Evolutionary conservation across 2,329 filamentous ascomycete species (phyloP), one percentile per base, ranked within the genome.

Genomic region (Claviceps sorghi): DNA sequence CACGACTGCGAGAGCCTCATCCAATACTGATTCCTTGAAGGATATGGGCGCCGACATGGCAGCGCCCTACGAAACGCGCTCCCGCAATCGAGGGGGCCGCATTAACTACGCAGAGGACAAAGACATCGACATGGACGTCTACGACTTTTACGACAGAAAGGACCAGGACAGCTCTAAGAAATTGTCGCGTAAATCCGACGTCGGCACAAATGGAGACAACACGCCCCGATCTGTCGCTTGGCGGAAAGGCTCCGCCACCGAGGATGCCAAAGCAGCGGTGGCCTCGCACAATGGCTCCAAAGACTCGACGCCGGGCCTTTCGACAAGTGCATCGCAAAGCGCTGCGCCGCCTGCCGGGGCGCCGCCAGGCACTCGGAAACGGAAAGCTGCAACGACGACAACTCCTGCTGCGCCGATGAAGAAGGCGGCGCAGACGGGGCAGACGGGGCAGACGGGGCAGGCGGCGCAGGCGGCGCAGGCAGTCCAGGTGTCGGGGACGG

Each of bases 81-180:
- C 90, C 60, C 86, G 93, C 66, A 95, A 95, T 69, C 84, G 90
- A 63, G 83, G 80, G 53, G 85, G 86, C 62, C 86, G 93, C 59
- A 83, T 85, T 58, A 98, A 98, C 69, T 98, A 98, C 69, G 91
- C 93, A 49, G 93, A 98, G 71, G 87, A 91, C 69, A 86, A 80
- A 69, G 91, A 96, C 67, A 76, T 90, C 59, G 91, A 97, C 62
- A 82, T 87, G 68, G 93, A 97, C 54, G 69, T 77, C 65, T 88
- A 89, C 66, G 91, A 96, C 62, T 78, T 76, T 65, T 71, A 76
- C 63, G 69, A 77, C 59, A 73, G 75, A 62, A 76, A 79, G 59
- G 75, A 80, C 17, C 71, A 72, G 52, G 77, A 80, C 55, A 53
- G 53, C 32, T 61, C 71, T 51, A 80, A 81, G 64, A 84, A 83